Base-by-base conservation (phyloP, 2,329 filamentous ascomycete species). In the Arthrobotrys sinensis region DNA sequence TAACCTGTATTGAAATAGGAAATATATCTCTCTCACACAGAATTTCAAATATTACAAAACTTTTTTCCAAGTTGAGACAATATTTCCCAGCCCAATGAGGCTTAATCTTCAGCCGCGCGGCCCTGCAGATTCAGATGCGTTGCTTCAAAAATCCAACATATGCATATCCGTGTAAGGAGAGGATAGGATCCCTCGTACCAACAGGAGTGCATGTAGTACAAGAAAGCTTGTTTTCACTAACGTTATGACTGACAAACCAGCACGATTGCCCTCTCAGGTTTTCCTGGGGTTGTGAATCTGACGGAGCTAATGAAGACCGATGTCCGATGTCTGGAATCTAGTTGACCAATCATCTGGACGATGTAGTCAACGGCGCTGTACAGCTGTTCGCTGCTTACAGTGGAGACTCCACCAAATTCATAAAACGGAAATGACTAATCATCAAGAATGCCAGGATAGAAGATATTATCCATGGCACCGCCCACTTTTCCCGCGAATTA, bases 321-420 rank as follows among this genome's bases (percentile, higher is more conserved):
- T 11, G 28, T 43, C 48, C 48, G 63, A 16, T 2, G 34, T 24
- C n/a, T 53, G 50, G 50, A 52, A 21, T 3, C 16, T 1, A 14
- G 19, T 34, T 4, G 11, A 64, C 62, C 46, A 45, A 55, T 67
- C 19, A 68, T 12, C 40, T 24, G 28, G 2, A 14, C 28, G n/a
- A 48, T 16, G 8, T 48, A 21, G 16, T 14, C 2, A 28, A 12
- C n/a, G 1, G 1, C 19, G 10, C 38, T 32, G 21, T 68, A 57
- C 64, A 48, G 10, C 38, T 32, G 21, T 68, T 68, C 64, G 64
- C 64, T 68, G 64, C 50, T 68, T 34, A 68, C 48, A 11, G 64
- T 68, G 64, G 36, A 32, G 14, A 34, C 10, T 5, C 19, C 14
- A 45, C 10, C 10, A 57, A 36, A 38, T 4, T 5, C 28, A 34